Conservation (phyloP, 2,329 filamentous ascomycete genomes). For the Phialocephala sp. region DNA sequence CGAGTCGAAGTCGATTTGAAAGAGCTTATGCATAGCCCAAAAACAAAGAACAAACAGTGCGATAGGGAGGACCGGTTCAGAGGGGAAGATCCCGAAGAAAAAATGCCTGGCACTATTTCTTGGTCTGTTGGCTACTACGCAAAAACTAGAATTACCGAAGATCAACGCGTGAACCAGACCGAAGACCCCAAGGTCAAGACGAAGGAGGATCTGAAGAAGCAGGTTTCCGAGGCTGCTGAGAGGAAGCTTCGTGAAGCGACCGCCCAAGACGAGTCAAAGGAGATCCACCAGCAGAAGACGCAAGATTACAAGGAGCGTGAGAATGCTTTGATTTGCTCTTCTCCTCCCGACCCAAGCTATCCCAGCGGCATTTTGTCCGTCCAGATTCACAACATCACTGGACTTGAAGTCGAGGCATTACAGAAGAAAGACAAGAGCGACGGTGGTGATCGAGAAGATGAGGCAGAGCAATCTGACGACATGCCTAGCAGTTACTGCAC, state of each 20-base stretch:
- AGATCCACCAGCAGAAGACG: conserved; percentile 70
- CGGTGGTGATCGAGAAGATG: conserved; percentile 57
- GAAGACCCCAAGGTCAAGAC: conserved; percentile 63
- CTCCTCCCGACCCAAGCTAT: conserved; percentile 66
- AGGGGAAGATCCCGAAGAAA: conserved; percentile 67
- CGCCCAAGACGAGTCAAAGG: conserved; percentile 58
- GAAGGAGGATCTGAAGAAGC: conserved; percentile 62
- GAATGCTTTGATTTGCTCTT: conserved; percentile 70
- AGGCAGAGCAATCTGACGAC: conserved; percentile 65
- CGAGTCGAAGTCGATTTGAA: conserved; percentile 73
- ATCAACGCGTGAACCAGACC: conserved; percentile 66
- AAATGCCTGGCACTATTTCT: conserved; percentile 70
- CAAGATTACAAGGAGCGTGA: conserved; percentile 67
- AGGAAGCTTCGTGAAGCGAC: conserved; percentile 68
- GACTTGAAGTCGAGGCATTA: conserved; percentile 35
- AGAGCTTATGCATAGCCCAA: conserved; percentile 62
- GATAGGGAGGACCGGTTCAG: conserved; percentile 69
- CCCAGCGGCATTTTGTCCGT: conserved; percentile 65
- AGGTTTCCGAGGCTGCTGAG: conserved; percentile 59
- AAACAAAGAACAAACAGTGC: conserved; percentile 66
- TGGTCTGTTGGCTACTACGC: conserved; percentile 77
- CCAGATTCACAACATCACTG: conserved; percentile 41
- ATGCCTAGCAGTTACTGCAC: conserved; percentile 75
- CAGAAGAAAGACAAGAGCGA: conserved; percentile 33
- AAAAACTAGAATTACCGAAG: conserved; percentile 66